Evolutionary conservation across 148 eudicot genomes (phyloP).

Genomic region (Nepenthes gracilis): DNA sequence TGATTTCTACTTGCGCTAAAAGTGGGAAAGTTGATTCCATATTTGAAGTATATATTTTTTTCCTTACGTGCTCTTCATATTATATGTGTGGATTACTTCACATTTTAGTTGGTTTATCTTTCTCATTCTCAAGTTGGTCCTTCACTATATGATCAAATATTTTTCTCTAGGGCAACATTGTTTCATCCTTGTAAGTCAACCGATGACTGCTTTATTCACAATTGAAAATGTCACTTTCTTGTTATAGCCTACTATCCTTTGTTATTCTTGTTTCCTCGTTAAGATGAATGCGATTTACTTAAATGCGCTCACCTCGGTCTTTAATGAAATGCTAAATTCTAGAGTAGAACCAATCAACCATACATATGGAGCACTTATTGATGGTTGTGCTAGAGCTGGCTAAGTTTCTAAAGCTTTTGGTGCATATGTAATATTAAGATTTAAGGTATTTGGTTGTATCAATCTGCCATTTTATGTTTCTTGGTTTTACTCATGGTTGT

Average conservation of each 20-base stretch:
- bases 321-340: slow-evolving; percentile 86
- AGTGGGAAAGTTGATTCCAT: slow-evolving; percentile 90
- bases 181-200: no score
- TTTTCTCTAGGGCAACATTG: no score
- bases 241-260: no score
- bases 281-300: background rate
- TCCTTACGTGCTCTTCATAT: background rate
- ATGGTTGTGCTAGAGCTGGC: slow-evolving; percentile 96
- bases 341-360: slow-evolving; percentile 83
- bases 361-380: slow-evolving; percentile 95
- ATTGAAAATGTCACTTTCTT: no score
- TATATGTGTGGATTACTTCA: background rate
- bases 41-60: slow-evolving; percentile 56
- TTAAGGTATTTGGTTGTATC: slow-evolving; percentile 50
- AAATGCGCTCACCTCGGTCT: slow-evolving; percentile 37
- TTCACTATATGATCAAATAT: no score
- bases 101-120: no score
- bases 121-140: no score
- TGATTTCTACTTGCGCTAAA: slow-evolving; percentile 92
- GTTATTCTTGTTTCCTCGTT: background rate
- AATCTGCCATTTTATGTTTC: background rate
- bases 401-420: slow-evolving; percentile 98
- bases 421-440: slow-evolving; percentile 94
- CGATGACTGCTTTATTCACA: no score
- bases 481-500: background rate